phyloP scores from a whole-genome alignment of 148 eudicot genomes.

The Chenopodium album region DNA sequence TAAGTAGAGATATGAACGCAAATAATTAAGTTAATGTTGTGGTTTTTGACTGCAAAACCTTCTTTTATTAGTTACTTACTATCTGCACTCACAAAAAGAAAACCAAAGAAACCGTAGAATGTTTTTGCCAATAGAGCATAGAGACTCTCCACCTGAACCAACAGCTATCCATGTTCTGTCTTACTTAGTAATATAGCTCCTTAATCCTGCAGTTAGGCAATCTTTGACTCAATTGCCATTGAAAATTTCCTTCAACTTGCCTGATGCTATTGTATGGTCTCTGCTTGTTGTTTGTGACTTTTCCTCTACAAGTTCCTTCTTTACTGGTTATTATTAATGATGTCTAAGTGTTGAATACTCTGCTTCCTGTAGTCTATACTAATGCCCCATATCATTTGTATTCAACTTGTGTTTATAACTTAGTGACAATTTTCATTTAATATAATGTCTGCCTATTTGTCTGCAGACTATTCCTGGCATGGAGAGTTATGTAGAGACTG shows the following conservation, averaged over 20 bases:
- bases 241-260: neutral
- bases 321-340: neutral
- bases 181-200: neutral
- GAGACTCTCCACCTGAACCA: neutral
- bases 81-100: neutral
- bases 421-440: neutral
- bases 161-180: neutral
- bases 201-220: neutral
- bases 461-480: constrained; percentile 88
- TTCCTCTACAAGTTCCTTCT: neutral
- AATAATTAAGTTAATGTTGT: neutral
- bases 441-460: constrained; percentile 13
- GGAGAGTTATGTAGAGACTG: constrained; percentile 63
- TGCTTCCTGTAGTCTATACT: neutral
- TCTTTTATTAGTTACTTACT: neutral
- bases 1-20: neutral
- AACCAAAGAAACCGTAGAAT: neutral
- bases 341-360: neutral
- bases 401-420: neutral
- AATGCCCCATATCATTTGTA: neutral
- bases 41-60: neutral
- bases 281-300: neutral
- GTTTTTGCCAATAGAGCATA: neutral
- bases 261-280: constrained; percentile 1
- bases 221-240: neutral